A percentile compares a stretch with the other conserved stretches of the same genome.
Evolutionary conservation across 331 rosid genomes (phyloP).

Genomic region (Arachis monticola): DNA sequence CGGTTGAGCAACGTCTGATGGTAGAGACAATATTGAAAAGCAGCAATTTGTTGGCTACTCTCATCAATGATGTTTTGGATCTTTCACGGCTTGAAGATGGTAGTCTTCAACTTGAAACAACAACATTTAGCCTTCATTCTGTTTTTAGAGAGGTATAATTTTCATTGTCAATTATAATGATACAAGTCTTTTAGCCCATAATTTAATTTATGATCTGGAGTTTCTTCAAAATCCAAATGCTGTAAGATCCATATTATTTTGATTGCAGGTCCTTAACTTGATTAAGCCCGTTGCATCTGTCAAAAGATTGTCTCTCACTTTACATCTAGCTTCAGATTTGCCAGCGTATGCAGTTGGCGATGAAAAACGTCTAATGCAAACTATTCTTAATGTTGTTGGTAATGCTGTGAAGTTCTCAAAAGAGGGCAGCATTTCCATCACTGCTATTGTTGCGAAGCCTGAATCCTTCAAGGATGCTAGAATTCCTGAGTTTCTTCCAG

Average conservation of each 20-base stretch:
- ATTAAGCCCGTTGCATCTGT: conserved; percentile 89
- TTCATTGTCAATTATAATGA: conserved; percentile 1
- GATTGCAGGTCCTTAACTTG: conserved; percentile 79
- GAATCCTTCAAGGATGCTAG: conserved; percentile 80
- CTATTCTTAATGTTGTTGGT: conserved; percentile 83
- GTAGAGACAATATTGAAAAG: conserved; percentile 90
- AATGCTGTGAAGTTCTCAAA: conserved; percentile 96
- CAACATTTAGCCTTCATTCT: conserved; percentile 78
- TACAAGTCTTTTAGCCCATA: conserved; percentile 4
- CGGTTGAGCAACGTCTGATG: conserved; percentile 96
- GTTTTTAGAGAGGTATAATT: conserved; percentile 78
- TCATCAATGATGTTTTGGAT: conserved; percentile 92
- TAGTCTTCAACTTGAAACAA: conserved; percentile 82
- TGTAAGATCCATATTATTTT: conserved; percentile 36
- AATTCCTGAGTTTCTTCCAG: conserved; percentile 70
- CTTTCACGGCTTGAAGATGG: conserved; percentile 99
- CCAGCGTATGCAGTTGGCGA: conserved; percentile 80
- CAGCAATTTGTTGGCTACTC: conserved; percentile 90
- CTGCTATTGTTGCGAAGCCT: conserved; percentile 70
- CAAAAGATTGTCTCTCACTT: conserved; percentile 69
- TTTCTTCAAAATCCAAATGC: conserved; percentile 36
- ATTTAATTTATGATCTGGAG: conserved; percentile 21
- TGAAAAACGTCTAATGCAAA: conserved; percentile 92
- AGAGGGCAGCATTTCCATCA: conserved; percentile 79
- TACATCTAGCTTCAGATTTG: conserved; percentile 74